Evolutionary conservation across 1,284 basidiomycete genomes (phyloP).

Genomic region (Heterobasidion parviporum): DNA sequence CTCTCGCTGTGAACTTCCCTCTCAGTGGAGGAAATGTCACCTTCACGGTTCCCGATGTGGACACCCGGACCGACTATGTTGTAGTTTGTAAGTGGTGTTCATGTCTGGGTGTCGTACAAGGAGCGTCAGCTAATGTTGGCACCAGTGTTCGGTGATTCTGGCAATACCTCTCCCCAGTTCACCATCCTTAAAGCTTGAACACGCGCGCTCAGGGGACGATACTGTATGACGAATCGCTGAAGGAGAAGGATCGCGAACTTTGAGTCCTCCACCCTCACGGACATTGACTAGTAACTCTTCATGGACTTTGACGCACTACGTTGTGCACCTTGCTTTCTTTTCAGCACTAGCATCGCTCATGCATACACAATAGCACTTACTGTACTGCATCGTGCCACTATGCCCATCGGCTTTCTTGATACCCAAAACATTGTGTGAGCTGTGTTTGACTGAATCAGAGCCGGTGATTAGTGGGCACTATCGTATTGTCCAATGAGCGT

Average conservation of each 20-base stretch:
- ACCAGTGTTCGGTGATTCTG: conserved; percentile 29
- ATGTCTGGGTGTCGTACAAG: neutral
- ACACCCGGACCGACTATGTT: conserved; percentile 23
- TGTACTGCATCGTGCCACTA: neutral
- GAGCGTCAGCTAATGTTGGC: neutral
- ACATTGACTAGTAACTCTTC: neutral
- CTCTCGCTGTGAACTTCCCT: conserved; percentile 27
- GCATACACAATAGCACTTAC: neutral
- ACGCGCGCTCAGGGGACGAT: neutral
- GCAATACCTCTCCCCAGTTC: conserved; percentile 24
- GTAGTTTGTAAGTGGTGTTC: conserved; percentile 26
- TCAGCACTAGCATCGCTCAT: neutral
- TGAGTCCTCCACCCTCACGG: neutral
- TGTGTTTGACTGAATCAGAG: neutral
- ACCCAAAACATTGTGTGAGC: neutral
- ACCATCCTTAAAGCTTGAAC: conserved; percentile 14
- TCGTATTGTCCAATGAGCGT: no score
- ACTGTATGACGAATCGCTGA: no score
- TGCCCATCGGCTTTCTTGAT: neutral
- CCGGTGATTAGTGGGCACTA: no score
- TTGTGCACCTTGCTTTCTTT: conserved; percentile 2
- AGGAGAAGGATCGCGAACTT: no score
- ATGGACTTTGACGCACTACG: neutral
- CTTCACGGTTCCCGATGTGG: conserved; percentile 26
- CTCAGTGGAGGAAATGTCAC: conserved; percentile 21